Evolutionary conservation across 208 protist species (phyloP).

Genomic region (Angomonas deanei): DNA sequence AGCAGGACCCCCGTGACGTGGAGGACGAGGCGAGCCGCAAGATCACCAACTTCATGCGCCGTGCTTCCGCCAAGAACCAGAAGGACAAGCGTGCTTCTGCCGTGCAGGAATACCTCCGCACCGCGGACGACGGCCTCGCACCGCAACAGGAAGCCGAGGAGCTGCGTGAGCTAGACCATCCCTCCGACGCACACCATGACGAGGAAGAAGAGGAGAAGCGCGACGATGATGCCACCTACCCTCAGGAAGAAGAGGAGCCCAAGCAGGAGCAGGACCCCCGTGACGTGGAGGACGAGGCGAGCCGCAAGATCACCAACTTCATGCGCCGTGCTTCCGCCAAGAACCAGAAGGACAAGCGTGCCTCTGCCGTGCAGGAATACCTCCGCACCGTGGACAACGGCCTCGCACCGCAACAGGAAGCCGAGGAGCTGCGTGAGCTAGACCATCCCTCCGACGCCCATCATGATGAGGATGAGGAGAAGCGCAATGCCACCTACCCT

Average conservation of each 20-base stretch:
- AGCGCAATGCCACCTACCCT: not conserved
- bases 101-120: not conserved
- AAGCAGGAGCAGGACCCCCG: not conserved
- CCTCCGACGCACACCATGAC: not conserved
- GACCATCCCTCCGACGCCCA: not conserved
- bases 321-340: not conserved
- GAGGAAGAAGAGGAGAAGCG: not conserved
- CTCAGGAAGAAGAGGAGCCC: not conserved
- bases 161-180: not conserved
- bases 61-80: not conserved
- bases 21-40: not conserved
- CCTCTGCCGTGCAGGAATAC: not conserved
- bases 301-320: not conserved
- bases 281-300: not conserved
- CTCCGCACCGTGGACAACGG: not conserved
- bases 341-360: not conserved
- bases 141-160: not conserved
- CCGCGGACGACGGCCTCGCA: not conserved
- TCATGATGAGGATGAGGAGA: too few relatives aligned
- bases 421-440: not conserved
- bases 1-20: too few relatives aligned
- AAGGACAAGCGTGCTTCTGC: not conserved
- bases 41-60: conserved; percentile 1
- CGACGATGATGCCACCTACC: not conserved
- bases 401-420: not conserved